Evolutionary conservation across 2,329 filamentous ascomycete species (phyloP).

Genomic region (Paraphoma chrysanthemicola): DNA sequence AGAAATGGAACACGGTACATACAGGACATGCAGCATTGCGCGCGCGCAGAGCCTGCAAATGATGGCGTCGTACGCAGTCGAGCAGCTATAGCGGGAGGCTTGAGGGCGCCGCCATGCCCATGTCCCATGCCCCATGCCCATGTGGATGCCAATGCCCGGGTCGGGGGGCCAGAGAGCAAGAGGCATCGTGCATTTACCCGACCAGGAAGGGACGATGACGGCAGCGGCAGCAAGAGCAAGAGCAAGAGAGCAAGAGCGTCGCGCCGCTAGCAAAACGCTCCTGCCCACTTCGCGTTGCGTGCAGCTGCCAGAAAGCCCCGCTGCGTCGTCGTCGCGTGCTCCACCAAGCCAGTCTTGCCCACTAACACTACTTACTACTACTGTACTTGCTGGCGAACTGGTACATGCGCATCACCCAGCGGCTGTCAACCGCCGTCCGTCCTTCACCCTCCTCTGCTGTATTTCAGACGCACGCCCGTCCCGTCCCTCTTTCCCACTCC

Average conservation of each 20-base stretch:
- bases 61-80: not conserved
- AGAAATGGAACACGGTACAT: not conserved
- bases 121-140: too few relatives aligned
- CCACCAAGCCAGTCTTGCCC: slow-evolving; percentile 8
- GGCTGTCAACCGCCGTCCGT: not conserved
- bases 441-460: too few relatives aligned
- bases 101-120: slow-evolving; percentile 1
- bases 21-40: slow-evolving; percentile 16
- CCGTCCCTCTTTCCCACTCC: too few relatives aligned
- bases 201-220: slow-evolving; percentile 14
- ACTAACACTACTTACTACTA: too few relatives aligned
- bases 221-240: not conserved
- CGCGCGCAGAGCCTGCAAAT: slow-evolving; percentile 4
- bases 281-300: slow-evolving; percentile 1
- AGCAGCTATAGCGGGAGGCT: not conserved
- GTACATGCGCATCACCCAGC: too few relatives aligned
- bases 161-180: too few relatives aligned
- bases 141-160: too few relatives aligned
- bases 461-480: too few relatives aligned
- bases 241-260: not conserved
- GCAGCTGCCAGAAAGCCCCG: not conserved
- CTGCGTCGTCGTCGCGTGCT: slow-evolving; percentile 26
- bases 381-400: too few relatives aligned
- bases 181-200: slow-evolving; percentile 30
- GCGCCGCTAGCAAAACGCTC: not conserved